Base-by-base conservation (phyloP, 176 grass and related monocot genomes). In the Hordeum marinum region DNA sequence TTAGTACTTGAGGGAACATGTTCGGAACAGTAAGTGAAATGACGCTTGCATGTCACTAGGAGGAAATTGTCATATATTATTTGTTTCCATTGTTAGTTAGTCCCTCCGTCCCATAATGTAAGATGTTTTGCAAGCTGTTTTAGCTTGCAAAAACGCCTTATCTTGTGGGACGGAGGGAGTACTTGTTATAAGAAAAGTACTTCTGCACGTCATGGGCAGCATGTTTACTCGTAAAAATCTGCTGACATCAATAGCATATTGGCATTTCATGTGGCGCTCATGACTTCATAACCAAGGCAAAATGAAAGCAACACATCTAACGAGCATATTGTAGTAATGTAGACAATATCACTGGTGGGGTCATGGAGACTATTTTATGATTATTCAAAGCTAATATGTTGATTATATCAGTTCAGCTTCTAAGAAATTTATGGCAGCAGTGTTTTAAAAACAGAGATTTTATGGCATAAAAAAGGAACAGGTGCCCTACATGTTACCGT, bases 1-100 rank as follows among this genome's bases (percentile, higher is more conserved):
- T 63, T 27, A 14, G 48, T 73, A 80, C 23, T 52, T 74, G 59
- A 86, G 15, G 75, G 5, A 80, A 80, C 31, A 73, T 34, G 67
- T 63, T 80, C 17, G 21, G 67, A 50, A n/a, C 75, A 72, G 27
- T 35, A 76, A 11, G 40, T 35, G 70, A 63, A 72, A 34, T 14
- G 9, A 25, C 8, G 9, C 59, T 64, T 65, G 64, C 25, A 27
- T 64, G 70, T 50, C 59, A 70, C 31, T 17, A 48, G 42, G 39
- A 48, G 57, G 54, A 83, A 83, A 76, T 50, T 76, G 12, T 71
- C 75, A 62, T 50, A n/a, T 85, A 77, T 79, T 9, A 9, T 78
- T 85, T 34, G 4, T 78, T 45, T 42, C 7, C 4, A 75, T 45
- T 29, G 29, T 29, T 29, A 29, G 29, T 29, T 29, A 29, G 1